phyloP scores from a whole-genome alignment of 768 basidiomycete genomes.

The Xerocomus potaroensis region DNA sequence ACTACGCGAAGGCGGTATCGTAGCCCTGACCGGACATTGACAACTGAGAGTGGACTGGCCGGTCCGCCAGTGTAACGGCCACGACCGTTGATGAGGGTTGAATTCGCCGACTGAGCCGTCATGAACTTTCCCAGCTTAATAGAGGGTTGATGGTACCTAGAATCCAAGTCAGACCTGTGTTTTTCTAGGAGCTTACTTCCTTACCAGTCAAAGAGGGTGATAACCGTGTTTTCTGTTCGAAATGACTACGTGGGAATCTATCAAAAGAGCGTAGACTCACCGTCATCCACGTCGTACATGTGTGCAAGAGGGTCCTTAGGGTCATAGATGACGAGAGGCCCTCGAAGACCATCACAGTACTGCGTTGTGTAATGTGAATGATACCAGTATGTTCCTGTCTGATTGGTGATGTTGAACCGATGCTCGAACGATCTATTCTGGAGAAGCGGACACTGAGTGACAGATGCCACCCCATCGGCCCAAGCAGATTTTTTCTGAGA shows the following conservation, averaged over 20 bases:
- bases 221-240: constrained; percentile 36
- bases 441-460: constrained; percentile 43
- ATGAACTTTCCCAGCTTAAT: constrained; percentile 9
- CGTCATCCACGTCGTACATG: constrained; percentile 46
- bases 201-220: constrained; percentile 49
- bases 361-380: constrained; percentile 39
- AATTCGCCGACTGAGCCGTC: constrained; percentile 22
- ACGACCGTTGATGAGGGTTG: constrained; percentile 50
- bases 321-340: constrained; percentile 42
- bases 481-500: constrained; percentile 27
- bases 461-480: constrained; percentile 34
- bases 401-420: constrained; percentile 28
- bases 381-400: constrained; percentile 49
- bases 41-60: constrained; percentile 35
- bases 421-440: constrained; percentile 34
- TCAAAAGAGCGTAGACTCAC: constrained; percentile 16
- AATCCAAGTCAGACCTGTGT: neutral
- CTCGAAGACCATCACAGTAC: constrained; percentile 42
- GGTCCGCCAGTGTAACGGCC: constrained; percentile 47
- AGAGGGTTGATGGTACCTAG: constrained; percentile 38
- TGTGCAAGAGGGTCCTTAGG: constrained; percentile 38
- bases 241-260: neutral
- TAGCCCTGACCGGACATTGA: constrained; percentile 37
- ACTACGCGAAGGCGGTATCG: constrained; percentile 56
- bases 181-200: neutral